Base-by-base conservation (phyloP, 805 yeast species). In the Blastobotrys attinorum region DNA sequence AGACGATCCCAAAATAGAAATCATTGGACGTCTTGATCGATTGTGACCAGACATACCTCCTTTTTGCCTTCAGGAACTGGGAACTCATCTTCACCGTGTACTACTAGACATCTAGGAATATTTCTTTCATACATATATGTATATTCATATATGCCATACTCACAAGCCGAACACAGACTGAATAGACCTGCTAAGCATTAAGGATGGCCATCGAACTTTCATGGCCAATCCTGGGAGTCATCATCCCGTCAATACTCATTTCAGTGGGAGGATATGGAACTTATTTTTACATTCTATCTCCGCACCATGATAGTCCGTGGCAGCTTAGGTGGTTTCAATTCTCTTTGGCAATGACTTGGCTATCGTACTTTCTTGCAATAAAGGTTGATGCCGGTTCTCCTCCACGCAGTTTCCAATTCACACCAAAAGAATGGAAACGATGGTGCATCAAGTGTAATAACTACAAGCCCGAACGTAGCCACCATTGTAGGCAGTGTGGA, bases 381-480 rank as follows among this genome's bases (percentile, higher is more conserved):
- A 54, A 53, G 18, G 71, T 66, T 3, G 63, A 68, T 7, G 89
- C 97, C 0, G 97, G 97, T 0, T 56, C 71, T 0, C 82, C 92
- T 0, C 79, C 84, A 0, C 43, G 53, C 2, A 58, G 64, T 11
- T 80, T 68, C 55, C 46, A 60, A n/a, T 72, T 77, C 0, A 50
- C 48, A 1, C 51, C 60, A 2, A 69, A 66, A 1, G 75, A 72
- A 48, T 81, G 87, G 89, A 66, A 65, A 47, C 70, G 79, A 50
- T 84, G 77, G 71, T 87, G 96, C 58, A 63, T 69, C 45, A 86
- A 84, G 59, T 88, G 96, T 61, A 52, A 77, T 32, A 63, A 60
- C 32, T 78, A 73, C 62, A 88, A 88, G 58, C 96, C 96, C 0
- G 90, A 81, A 56, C 64, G 96, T 47, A 57, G 86, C 3, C 96